Evolutionary conservation across 2,329 filamentous ascomycete species (phyloP), one percentile per base, ranked within the genome.

Genomic region (Anthostomella pinea): DNA sequence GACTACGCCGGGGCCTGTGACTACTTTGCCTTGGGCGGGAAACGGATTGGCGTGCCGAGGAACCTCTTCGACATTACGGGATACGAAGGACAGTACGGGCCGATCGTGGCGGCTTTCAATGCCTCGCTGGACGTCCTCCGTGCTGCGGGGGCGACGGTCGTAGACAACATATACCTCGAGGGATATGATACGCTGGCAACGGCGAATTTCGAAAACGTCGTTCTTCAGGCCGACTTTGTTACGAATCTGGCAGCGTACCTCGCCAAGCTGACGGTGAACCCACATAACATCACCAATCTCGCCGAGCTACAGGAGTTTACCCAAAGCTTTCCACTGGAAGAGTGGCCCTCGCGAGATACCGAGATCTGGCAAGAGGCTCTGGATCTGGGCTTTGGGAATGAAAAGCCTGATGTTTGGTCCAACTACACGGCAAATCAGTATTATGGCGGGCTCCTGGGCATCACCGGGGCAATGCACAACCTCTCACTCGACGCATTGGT

Each of bases 1-100:
- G 67, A 86, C 54, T 86, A 85, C 48, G 70, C 77, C 7, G 67
- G 65, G 3, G 75, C 80, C 0, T 76, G 81, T 52, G 67, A 75
- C 14, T 58, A 68, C 14, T 67, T 68, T 9, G 68, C 70, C 0
- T 64, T 85, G 0, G 43, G 59, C 8, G 78, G 77, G 6, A 75
- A 75, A 34, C 70, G 81, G 2, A 78, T 87, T 17, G 83, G 83
- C 3, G 69, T 87, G 3, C 77, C 81, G 0, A 67, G 74, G 13
- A 82, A 83, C 46, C 65, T 75, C 2, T 65, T 85, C 21, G 62
- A 65, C n/a, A 27, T 49, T 4, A 41, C 39, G 13, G 41, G 41
- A 17, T 3, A 15, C 19, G 6, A 38, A 36, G 16, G 36, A 39
- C n/a, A 41, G 20, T 30, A 41, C 19, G 11, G 47, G 46, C 45